These are phyloP conservation scores for Hebeloma cylindrosporum DNA, from an alignment of 768 basidiomycete genomes.

Conservation along the genomic window DNA sequence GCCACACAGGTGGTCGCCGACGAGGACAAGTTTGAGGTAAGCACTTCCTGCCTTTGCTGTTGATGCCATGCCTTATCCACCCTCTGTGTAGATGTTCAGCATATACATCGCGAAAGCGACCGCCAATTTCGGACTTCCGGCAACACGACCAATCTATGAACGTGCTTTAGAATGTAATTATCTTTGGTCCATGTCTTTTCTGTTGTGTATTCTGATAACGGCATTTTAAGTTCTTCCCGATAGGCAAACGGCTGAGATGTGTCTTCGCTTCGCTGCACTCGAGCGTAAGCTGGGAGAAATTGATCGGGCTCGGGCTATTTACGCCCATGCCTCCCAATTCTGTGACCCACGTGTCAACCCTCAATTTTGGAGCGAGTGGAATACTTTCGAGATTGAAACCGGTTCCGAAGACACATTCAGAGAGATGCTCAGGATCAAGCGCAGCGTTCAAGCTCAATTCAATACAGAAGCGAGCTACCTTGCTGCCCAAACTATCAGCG, in stretches of 20 bases:
- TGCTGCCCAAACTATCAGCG: constrained; percentile 84
- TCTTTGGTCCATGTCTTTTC: background rate
- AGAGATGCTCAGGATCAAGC: constrained; percentile 93
- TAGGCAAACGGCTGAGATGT: constrained; percentile 95
- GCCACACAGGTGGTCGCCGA: constrained; percentile 85
- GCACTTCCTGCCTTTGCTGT: constrained; percentile 17
- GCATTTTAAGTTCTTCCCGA: constrained; percentile 68
- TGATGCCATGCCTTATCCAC: constrained; percentile 1
- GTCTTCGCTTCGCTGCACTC: constrained; percentile 90
- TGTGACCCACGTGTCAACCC: constrained; percentile 93
- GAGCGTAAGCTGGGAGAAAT: constrained; percentile 99
- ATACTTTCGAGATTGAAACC: constrained; percentile 96
- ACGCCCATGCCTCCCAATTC: constrained; percentile 97
- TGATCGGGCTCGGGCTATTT: constrained; percentile 94
- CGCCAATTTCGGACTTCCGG: constrained; percentile 92
- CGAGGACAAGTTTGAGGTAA: constrained; percentile 92
- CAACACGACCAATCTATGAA: constrained; percentile 95
- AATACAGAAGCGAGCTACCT: constrained; percentile 95
- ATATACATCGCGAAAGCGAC: constrained; percentile 98
- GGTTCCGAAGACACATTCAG: constrained; percentile 98
- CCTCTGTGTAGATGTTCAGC: constrained; percentile 75
- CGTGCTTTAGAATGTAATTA: constrained; percentile 75
- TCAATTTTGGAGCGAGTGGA: constrained; percentile 97
- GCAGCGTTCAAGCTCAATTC: constrained; percentile 97
- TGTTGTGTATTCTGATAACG: constrained; percentile 1